phyloP scores from a whole-genome alignment of 495 filamentous ascomycete genomes.

The Hypoxylon fuscum region DNA sequence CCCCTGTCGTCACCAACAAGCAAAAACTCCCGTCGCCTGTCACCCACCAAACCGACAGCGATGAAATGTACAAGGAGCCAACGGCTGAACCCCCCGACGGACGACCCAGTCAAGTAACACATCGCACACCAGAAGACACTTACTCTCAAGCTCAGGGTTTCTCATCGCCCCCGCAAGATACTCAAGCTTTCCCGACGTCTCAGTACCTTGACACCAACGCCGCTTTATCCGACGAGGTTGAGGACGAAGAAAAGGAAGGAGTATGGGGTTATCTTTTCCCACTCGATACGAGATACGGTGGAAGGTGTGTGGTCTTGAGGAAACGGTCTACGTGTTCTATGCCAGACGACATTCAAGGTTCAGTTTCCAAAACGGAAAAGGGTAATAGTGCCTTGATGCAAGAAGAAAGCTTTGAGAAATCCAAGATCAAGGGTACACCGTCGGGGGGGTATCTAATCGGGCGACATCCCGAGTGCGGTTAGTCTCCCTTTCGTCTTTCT shows the following conservation, averaged over 20 bases:
- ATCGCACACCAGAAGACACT: constrained; percentile 56
- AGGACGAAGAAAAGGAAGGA: constrained; percentile 86
- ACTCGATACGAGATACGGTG: constrained; percentile 71
- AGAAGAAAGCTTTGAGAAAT: constrained; percentile 66
- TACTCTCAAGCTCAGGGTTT: constrained; percentile 57
- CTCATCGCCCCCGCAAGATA: constrained; percentile 65
- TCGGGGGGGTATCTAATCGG: constrained; percentile 92
- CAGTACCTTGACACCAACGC: constrained; percentile 81
- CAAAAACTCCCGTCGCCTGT: constrained; percentile 84
- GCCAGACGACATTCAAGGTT: constrained; percentile 49
- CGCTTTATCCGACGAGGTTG: constrained; percentile 80
- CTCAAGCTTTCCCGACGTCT: constrained; percentile 76
- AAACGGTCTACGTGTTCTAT: constrained; percentile 71
- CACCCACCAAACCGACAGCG: constrained; percentile 72
- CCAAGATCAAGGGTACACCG: constrained; percentile 63
- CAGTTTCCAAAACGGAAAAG: constrained; percentile 42
- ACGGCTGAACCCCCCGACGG: constrained; percentile 77
- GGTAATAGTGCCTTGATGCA: constrained; percentile 55
- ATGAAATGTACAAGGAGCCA: constrained; percentile 70
- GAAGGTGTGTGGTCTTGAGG: constrained; percentile 74
- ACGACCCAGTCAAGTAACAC: constrained; percentile 64
- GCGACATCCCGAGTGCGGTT: constrained; percentile 94
- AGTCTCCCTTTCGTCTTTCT: constrained; percentile 39
- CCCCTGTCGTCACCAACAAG: constrained; percentile 67
- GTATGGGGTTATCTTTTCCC: constrained; percentile 97